phyloP scores from a whole-genome alignment of 1,284 basidiomycete genomes.

The Pascua sp. region DNA sequence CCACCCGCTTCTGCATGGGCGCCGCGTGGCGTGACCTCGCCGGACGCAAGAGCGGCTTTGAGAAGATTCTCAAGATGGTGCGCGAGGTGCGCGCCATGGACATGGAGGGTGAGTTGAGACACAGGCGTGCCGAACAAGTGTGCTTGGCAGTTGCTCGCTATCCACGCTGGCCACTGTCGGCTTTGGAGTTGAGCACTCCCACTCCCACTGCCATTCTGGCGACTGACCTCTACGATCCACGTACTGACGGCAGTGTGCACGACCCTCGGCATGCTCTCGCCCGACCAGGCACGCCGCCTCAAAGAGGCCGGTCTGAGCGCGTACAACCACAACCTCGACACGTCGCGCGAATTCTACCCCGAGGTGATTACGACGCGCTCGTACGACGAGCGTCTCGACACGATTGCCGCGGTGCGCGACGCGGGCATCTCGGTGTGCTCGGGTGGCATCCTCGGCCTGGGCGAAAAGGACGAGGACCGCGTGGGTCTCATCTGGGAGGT shows the following conservation, averaged over 20 bases:
- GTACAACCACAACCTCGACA: constrained; percentile 97
- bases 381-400: constrained; percentile 88
- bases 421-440: constrained; percentile 97
- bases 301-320: constrained; percentile 96
- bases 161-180: too few relatives aligned
- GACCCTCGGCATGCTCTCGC: constrained; percentile 91
- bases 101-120: constrained; percentile 61
- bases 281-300: constrained; percentile 86
- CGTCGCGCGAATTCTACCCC: constrained; percentile 94
- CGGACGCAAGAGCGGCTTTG: constrained; percentile 90
- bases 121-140: not conserved
- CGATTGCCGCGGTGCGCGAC: constrained; percentile 83
- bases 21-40: constrained; percentile 97
- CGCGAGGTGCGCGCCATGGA: constrained; percentile 75
- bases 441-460: constrained; percentile 92
- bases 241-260: constrained; percentile 68
- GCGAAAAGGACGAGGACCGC: constrained; percentile 84
- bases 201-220: not conserved
- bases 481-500: constrained; percentile 94
- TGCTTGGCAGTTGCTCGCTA: not conserved
- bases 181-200: too few relatives aligned
- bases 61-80: constrained; percentile 92
- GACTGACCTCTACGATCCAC: too few relatives aligned
- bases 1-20: constrained; percentile 98
- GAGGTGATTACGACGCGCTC: constrained; percentile 91